Conservation (phyloP, 2,329 filamentous ascomycete genomes). For the Metarhizium rileyi region DNA sequence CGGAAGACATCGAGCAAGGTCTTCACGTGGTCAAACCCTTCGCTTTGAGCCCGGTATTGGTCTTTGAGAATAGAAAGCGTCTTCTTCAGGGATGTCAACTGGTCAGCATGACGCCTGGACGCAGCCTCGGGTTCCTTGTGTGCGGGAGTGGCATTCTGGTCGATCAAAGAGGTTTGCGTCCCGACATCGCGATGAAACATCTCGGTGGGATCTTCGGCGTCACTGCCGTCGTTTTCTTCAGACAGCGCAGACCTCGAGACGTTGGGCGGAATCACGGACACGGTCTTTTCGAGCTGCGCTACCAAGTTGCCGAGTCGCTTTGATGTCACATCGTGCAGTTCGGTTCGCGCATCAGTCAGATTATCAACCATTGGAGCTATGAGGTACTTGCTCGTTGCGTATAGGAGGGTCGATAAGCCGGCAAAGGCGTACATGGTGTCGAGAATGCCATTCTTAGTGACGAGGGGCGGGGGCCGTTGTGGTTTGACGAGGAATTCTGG, state of each 20-base stretch:
- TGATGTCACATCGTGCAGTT: constrained; percentile 40
- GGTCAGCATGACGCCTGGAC: constrained; percentile 29
- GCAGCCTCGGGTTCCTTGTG: constrained; percentile 14
- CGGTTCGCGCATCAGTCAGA: constrained; percentile 40
- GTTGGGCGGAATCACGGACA: constrained; percentile 48
- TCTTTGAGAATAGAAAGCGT: constrained; percentile 33
- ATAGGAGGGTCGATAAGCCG: constrained; percentile 52
- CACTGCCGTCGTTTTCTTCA: constrained; percentile 28
- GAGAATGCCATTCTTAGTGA: constrained; percentile 49
- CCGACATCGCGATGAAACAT: constrained; percentile 75
- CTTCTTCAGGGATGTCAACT: constrained; percentile 32
- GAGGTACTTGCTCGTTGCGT: constrained; percentile 61
- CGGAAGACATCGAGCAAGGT: constrained; percentile 47
- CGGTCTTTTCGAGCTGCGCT: constrained; percentile 42
- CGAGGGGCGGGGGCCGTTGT: constrained; percentile 46
- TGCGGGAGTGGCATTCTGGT: constrained; percentile 7
- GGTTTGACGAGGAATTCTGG: constrained; percentile 57
- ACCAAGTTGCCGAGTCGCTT: constrained; percentile 36
- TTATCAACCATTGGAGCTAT: constrained; percentile 51
- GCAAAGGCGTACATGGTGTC: constrained; percentile 49
- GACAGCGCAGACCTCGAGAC: constrained; percentile 8
- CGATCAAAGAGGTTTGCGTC: constrained; percentile 55
- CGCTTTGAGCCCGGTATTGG: constrained; percentile 33
- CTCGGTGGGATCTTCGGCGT: constrained; percentile 58
- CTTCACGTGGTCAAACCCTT: constrained; percentile 41